Base-by-base conservation (phyloP, 257 asterid genomes). In the Solanum clarkiae region DNA sequence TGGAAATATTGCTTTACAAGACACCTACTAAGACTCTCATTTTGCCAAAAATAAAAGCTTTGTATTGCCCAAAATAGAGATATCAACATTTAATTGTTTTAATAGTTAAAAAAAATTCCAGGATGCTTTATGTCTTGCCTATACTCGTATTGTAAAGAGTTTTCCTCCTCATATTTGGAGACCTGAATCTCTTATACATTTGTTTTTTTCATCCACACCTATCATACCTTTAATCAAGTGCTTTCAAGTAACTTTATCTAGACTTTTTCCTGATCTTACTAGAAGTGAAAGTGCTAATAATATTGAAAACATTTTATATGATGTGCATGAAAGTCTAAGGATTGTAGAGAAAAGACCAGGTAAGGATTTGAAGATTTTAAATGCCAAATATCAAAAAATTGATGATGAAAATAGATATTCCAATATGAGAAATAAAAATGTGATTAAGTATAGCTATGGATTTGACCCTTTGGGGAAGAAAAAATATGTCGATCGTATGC, bases 141-240 rank as follows among this genome's bases (percentile, higher is more conserved):
- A 95, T 89, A 88, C 90, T 85, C 93, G 98, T 87, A 92, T 94
- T 75, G 95, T 90, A 85, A 91, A 91, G 87, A 80, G 86, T 57
- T 96, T 98, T 86, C 93, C 98, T 60, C 93, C 94, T 86, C 91
- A 86, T 91, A 69, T 91, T 83, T 95, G 99, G 99, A 95, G 86
- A 91, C 99, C 97, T 15, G 98, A 95, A 90, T 87, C 89, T 90
- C 96, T 95, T 51, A 88, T 95, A 83, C 79, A 69, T 87, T 71
- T 93, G 89, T 97, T 96, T 91, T 87, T 90, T 88, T 94, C 96
- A 84, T 75, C 93, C 71, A 86, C 74, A 82, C 90, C 95, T 70
- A 40, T 26, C 86, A 85, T 68, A 44, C 93, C 88, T 84, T 90
- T 96, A 87, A 87, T 89, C 86, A 93, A 92, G 86, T 96, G 98